Evolutionary conservation across 805 yeast genomes (phyloP), one percentile per base, ranked within the genome.

Genomic region (Schizosaccharomyces octosporus): DNA sequence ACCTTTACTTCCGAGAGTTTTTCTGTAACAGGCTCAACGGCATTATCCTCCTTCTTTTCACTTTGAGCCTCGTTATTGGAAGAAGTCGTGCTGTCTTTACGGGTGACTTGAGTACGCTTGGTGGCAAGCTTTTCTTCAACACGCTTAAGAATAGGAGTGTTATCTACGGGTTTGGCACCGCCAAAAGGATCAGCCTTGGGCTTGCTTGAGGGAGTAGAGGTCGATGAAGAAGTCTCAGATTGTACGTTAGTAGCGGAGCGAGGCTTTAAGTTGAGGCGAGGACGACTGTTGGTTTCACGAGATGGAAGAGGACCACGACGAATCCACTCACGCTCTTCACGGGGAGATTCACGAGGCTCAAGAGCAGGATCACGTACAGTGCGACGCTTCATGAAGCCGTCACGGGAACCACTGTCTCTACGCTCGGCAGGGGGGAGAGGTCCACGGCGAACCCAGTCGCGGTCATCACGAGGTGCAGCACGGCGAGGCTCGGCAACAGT

Each of bases 81-180:
- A n/a, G 63, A 19, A 41, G 29, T 6, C 5, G 59, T 41, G 60
- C 61, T 45, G 55, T 43, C 60, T 31, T 29, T 13, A 19, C 54
- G 43, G 36, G 51, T 7, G 36, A n/a, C n/a, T 4, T 51, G 57
- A 6, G 31, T 51, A 43, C 62, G 62, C 63, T 6, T 61, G 48
- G 62, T 61, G 48, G 62, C 48, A 39, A 39, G 24, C 41, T 29
- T 29, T 48, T 48, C 62, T 24, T 65, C 65, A 48, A 63, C 65
- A 54, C 62, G 57, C 62, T 61, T 59, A 36, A 39, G 45, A 15
- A 58, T 59, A 1, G 63, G 51, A 31, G 31, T 73, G 2, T 84
- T 80, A 69, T 87, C 95, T 5, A 87, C 90, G 1, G 95, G 95
- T 71, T 81, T 85, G 0, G 95, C 95, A 4, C 78, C 73, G 0